These are phyloP conservation scores for Colletotrichum sp. DNA, from an alignment of 2,329 filamentous ascomycete species.

Conservation along the genomic window DNA sequence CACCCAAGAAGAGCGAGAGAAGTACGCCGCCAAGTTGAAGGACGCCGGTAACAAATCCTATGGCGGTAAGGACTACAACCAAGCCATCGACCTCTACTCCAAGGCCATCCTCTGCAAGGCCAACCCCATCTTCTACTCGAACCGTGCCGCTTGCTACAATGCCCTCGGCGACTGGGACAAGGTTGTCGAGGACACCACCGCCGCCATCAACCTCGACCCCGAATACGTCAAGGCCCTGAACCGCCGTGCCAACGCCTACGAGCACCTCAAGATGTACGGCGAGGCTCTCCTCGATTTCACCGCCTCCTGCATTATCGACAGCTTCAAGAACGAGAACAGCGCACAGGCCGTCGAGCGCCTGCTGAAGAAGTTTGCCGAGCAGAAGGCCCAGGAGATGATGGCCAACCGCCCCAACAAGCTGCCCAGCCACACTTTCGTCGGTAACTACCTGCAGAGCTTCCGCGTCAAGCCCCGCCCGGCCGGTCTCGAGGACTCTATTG, in stretches of 20 bases:
- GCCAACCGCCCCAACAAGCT: conserved; percentile 85
- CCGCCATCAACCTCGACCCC: conserved; percentile 89
- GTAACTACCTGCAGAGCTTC: conserved; percentile 99
- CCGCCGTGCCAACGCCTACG: conserved; percentile 94
- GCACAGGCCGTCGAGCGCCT: conserved; percentile 90
- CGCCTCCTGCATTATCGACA: conserved; percentile 98
- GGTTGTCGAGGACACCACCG: conserved; percentile 95
- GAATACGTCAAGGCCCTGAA: conserved; percentile 99
- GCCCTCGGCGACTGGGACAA: conserved; percentile 92
- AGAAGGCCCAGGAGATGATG: conserved; percentile 90
- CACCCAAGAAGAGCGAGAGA: conserved; percentile 74
- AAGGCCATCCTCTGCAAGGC: conserved; percentile 97
- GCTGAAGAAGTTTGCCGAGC: conserved; percentile 95
- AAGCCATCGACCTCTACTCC: conserved; percentile 92
- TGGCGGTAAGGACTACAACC: conserved; percentile 90
- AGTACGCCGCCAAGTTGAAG: conserved; percentile 91
- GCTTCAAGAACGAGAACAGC: conserved; percentile 90
- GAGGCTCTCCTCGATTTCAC: conserved; percentile 98
- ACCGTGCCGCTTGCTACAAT: conserved; percentile 97
- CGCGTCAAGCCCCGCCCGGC: conserved; percentile 78
- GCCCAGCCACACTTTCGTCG: conserved; percentile 94
- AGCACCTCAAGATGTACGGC: conserved; percentile 88
- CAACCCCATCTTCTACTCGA: conserved; percentile 98
- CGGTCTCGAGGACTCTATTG: conserved; percentile 82
- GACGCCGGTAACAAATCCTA: conserved; percentile 96